Base-by-base conservation (phyloP, 2,329 filamentous ascomycete species). In the Phaeomoniella chlamydospora region DNA sequence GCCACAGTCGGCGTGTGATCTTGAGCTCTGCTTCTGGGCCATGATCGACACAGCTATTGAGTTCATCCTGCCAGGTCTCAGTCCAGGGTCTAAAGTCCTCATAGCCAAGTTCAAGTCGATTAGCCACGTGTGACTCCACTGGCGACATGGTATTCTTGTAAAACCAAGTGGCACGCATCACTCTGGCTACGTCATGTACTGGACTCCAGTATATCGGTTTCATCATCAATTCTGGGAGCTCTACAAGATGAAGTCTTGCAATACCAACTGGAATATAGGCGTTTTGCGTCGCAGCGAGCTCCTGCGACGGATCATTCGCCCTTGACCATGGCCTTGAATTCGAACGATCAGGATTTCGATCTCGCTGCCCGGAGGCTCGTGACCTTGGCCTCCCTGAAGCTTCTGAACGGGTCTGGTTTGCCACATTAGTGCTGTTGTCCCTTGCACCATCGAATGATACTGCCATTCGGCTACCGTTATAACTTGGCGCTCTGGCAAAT, bases 191-290 rank as follows among this genome's bases (percentile, higher is more conserved):
- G 50, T 96, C 90, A 48, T 93, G 86, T 18, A 96, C 71, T 5
- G 90, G 88, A 13, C 80, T 87, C 90, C 90, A 98, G 54, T 98
- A 98, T 40, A 96, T 94, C 0, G 90, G 90, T 55, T 87, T 84
- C 86, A 98, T 93, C 49, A 83, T 70, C 19, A 93, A 61, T 36
- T 72, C 72, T 15, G 88, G 86, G 46, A 96, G 67, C 39, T 82
- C 77, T 1, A 96, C 88, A 49, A 87, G 72, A 53, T 98, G 88
- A 39, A 98, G 65, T 44, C 86, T 73, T n/a, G 87, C 93, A 4
- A 90, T 67, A 0, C 90, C 90, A 1, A 96, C 88, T 3, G 86
- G 76, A 2, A 96, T 77, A 39, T 80, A 76, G 4, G 61, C 62
- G 34, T 57, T 49, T 18, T 49, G 37, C 48, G 53, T 43, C 40